phyloP scores from a whole-genome alignment of 805 yeast genomes.

The Starmerella ratchasimensis region DNA sequence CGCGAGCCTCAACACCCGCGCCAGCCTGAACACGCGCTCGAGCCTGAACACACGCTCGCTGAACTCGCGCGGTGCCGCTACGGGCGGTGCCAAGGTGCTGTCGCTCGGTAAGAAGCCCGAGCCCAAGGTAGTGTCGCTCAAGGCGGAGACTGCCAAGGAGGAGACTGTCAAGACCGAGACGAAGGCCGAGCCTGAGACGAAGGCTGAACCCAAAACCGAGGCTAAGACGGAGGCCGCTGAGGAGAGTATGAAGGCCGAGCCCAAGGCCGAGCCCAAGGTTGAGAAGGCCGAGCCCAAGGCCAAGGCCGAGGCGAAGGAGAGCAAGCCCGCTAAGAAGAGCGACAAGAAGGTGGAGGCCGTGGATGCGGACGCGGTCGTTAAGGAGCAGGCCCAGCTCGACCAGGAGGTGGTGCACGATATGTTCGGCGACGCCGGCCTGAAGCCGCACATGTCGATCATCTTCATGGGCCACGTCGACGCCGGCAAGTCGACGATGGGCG shows the following conservation, averaged over 20 bases:
- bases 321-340: too few relatives aligned
- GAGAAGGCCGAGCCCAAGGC: constrained; percentile 2
- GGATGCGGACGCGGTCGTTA: constrained; percentile 20
- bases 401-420: constrained; percentile 78
- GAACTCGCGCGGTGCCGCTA: constrained; percentile 2
- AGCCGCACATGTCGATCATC: constrained; percentile 90
- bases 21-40: not conserved
- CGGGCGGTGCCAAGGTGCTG: constrained; percentile 19
- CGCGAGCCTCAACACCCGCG: constrained; percentile 13
- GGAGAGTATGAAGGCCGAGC: not conserved
- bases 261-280: not conserved
- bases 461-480: constrained; percentile 99
- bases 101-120: constrained; percentile 14
- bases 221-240: not conserved
- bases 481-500: constrained; percentile 99
- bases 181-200: not conserved
- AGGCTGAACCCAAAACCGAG: not conserved
- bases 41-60: not conserved
- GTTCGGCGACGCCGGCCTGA: constrained; percentile 49
- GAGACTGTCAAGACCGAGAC: not conserved
- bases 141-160: constrained; percentile 5
- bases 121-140: not conserved
- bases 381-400: constrained; percentile 29
- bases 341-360: constrained; percentile 7
- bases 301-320: not conserved